Evolutionary conservation across 1,284 basidiomycete species (phyloP).

Genomic region (Fomes fomentarius): DNA sequence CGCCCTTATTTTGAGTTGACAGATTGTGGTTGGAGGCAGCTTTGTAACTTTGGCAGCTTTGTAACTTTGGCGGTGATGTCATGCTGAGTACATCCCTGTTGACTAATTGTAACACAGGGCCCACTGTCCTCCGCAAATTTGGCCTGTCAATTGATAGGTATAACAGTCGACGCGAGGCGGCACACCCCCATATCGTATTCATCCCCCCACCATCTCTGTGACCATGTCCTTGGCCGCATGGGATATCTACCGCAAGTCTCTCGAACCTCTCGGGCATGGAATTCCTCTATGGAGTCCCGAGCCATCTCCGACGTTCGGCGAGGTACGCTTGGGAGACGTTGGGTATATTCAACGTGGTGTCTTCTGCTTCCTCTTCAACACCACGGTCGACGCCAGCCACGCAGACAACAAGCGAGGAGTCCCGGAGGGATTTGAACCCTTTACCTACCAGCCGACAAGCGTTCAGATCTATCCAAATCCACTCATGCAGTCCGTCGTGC

Average conservation of each 20-base stretch:
- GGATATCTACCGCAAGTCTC: slow-evolving; percentile 14
- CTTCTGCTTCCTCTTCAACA: slow-evolving; percentile 34
- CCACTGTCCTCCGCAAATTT: too few relatives aligned
- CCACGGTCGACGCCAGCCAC: not conserved
- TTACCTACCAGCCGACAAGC: not conserved
- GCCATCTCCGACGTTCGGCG: slow-evolving; percentile 6
- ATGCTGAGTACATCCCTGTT: too few relatives aligned
- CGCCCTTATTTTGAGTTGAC: too few relatives aligned
- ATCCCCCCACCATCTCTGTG: too few relatives aligned
- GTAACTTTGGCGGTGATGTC: too few relatives aligned
- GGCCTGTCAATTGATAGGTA: too few relatives aligned
- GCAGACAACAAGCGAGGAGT: not conserved
- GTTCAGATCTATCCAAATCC: not conserved
- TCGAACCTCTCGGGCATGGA: slow-evolving; percentile 15
- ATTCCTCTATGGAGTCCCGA: slow-evolving; percentile 21
- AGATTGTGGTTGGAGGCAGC: too few relatives aligned
- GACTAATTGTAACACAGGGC: too few relatives aligned
- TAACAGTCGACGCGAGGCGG: too few relatives aligned
- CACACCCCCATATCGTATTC: too few relatives aligned
- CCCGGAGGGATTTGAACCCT: not conserved
- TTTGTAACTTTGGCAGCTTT: too few relatives aligned
- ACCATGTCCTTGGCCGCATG: not conserved
- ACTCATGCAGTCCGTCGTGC: not conserved
- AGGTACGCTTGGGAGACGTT: slow-evolving; percentile 31
- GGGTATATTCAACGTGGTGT: slow-evolving; percentile 28